Evolutionary conservation across 2,329 filamentous ascomycete genomes (phyloP).

Genomic region (Tolypocladium guangdongense): DNA sequence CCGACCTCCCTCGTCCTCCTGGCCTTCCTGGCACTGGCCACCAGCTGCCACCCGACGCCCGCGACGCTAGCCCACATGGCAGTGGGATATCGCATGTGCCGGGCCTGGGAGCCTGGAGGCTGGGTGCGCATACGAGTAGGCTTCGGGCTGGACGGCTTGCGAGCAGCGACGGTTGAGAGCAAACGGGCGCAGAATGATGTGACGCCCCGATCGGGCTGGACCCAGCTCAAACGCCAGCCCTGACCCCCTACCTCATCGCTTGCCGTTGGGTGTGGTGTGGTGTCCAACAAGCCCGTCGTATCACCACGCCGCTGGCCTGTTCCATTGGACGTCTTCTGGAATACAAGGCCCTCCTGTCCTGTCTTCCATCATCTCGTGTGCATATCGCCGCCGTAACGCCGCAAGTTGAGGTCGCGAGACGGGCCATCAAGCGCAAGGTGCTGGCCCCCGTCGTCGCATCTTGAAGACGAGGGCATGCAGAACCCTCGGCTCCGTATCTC

Average conservation of each 20-base stretch:
- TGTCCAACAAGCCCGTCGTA: background rate
- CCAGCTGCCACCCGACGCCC: background rate
- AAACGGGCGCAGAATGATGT: too few species aligned
- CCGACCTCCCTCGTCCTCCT: background rate
- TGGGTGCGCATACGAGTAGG: too few species aligned
- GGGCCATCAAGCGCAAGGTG: background rate
- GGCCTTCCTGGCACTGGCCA: background rate
- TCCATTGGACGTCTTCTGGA: background rate
- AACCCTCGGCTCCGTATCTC: background rate
- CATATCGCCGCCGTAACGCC: background rate
- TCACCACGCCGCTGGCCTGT: background rate
- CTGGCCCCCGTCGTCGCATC: background rate
- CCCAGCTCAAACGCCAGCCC: background rate
- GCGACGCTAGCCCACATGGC: background rate
- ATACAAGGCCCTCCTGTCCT: background rate
- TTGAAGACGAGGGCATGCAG: background rate
- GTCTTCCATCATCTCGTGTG: background rate
- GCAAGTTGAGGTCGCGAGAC: background rate
- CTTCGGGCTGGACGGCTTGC: too few species aligned
- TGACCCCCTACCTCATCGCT: too few species aligned
- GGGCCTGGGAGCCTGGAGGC: background rate
- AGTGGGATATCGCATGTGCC: background rate
- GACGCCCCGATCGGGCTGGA: background rate
- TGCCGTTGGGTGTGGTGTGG: background rate
- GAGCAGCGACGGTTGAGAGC: too few species aligned